These are phyloP conservation scores for Dictyostelium brefeldianum DNA, from an alignment of 78 protist genomes.

Conservation along the genomic window DNA sequence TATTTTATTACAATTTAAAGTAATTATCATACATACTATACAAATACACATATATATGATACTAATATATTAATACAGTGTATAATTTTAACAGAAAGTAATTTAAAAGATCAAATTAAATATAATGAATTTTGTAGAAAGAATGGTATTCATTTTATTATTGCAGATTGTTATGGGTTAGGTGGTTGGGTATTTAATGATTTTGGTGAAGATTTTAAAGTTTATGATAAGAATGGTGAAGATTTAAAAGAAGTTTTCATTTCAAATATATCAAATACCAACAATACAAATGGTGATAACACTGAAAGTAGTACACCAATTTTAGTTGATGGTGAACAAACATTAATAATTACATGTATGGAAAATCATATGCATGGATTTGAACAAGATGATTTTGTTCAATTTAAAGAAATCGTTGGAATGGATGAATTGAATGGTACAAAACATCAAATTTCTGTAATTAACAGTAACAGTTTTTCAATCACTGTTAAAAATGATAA, in stretches of 20 bases:
- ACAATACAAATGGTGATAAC: not conserved
- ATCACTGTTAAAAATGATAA: slow-evolving; percentile 83
- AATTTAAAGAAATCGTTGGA: slow-evolving; percentile 94
- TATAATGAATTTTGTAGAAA: slow-evolving; percentile 84
- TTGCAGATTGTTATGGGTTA: slow-evolving; percentile 86
- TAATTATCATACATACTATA: not conserved
- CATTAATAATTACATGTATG: slow-evolving; percentile 89
- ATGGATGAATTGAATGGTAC: slow-evolving; percentile 92
- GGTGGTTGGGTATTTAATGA: slow-evolving; percentile 92
- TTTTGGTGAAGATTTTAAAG: slow-evolving; percentile 92
- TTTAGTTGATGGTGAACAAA: not conserved
- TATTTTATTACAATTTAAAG: slow-evolving; percentile 35
- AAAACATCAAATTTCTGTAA: slow-evolving; percentile 26
- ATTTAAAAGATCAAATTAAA: slow-evolving; percentile 61
- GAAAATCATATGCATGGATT: slow-evolving; percentile 91
- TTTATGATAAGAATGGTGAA: slow-evolving; percentile 95
- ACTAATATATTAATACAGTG: slow-evolving; percentile 22
- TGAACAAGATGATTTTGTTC: slow-evolving; percentile 92
- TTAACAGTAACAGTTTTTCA: slow-evolving; percentile 77
- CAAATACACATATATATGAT: not conserved
- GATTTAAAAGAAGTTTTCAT: slow-evolving; percentile 76
- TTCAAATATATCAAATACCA: slow-evolving; percentile 11
- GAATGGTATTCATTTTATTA: slow-evolving; percentile 67
- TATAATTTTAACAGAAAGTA: slow-evolving; percentile 68
- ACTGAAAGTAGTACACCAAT: no score